These are phyloP conservation scores for Diaporthe citrichinensis DNA, from an alignment of 2,329 filamentous ascomycete genomes.

Conservation along the genomic window DNA sequence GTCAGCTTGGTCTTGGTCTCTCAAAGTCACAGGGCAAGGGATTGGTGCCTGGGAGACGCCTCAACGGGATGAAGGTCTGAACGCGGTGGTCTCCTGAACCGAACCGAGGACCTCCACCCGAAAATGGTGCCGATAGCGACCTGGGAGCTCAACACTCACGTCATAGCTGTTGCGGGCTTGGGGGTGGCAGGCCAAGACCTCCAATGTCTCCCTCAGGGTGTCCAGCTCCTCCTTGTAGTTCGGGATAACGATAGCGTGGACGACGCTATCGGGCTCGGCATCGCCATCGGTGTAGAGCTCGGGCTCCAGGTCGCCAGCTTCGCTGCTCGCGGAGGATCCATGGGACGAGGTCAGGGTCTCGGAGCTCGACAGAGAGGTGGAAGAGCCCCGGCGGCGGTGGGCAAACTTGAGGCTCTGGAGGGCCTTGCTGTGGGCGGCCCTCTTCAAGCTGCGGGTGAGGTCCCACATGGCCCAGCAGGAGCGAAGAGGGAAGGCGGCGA, in stretches of 20 bases:
- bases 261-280: constrained; percentile 60
- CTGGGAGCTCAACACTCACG: constrained; percentile 63
- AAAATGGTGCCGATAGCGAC: background rate
- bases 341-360: constrained; percentile 66
- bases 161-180: constrained; percentile 76
- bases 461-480: constrained; percentile 74
- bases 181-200: constrained; percentile 77
- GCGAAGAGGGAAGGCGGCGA: constrained; percentile 74
- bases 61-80: background rate
- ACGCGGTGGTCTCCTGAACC: background rate
- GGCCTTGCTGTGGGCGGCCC: constrained; percentile 59
- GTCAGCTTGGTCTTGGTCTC: constrained; percentile 39
- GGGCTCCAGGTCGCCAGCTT: constrained; percentile 65
- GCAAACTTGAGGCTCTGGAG: constrained; percentile 63
- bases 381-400: constrained; percentile 65
- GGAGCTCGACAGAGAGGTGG: constrained; percentile 68
- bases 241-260: constrained; percentile 79
- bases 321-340: constrained; percentile 62
- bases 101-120: background rate
- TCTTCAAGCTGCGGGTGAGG: constrained; percentile 66
- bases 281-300: constrained; percentile 63
- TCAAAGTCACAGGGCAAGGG: constrained; percentile 42
- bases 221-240: constrained; percentile 83
- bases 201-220: constrained; percentile 76
- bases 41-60: background rate